Base-by-base conservation (phyloP, 2,329 filamentous ascomycete species). In the Trichoderma lentiforme region DNA sequence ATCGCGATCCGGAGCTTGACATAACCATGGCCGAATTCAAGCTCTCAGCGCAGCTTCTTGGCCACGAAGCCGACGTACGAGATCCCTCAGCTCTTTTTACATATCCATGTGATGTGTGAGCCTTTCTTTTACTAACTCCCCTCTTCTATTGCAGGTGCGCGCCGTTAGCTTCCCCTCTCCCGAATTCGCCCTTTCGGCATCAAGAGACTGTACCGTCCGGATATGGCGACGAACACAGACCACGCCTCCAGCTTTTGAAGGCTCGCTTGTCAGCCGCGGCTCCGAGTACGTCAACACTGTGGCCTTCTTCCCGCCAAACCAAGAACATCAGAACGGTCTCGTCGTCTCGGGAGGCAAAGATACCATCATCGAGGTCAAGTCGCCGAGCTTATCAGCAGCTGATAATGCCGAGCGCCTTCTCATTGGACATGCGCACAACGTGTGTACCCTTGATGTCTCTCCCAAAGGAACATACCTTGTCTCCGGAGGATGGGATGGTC, bases 401-500 rank as follows among this genome's bases (percentile, higher is more conserved):
- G 92, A 94, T 75, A 92, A 95, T 81, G 93, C 95, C 9, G 93
- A 97, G 76, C 92, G 93, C 26, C 86, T 98, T 74, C 87, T 99
- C 11, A 85, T 97, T 65, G 95, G 96, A 14, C 96, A 99, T 80
- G 87, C 89, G 24, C 89, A 92, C 80, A 98, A 98, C 77, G 90
- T 99, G 60, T 98, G 95, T 80, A 88, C 95, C 9, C 83, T 99
- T 58, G 93, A 97, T 77, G 91, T 93, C 18, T 91, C 91, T 65
- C 88, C 91, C 1, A 88, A 90, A 72, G 92, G 91, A 2, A 88
- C 84, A 60, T 93, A 90, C 80, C 86, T 98, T 53, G 91, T 98
- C 61, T 98, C 95, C 75, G 96, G 95, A 36, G 93, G 95, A 77
- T 99, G 96, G 96, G 96, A 99, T 81, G 89, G 89, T 34, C 92